Conservation (phyloP, 148 eudicot species). For the Camellia lanceoleosa region DNA sequence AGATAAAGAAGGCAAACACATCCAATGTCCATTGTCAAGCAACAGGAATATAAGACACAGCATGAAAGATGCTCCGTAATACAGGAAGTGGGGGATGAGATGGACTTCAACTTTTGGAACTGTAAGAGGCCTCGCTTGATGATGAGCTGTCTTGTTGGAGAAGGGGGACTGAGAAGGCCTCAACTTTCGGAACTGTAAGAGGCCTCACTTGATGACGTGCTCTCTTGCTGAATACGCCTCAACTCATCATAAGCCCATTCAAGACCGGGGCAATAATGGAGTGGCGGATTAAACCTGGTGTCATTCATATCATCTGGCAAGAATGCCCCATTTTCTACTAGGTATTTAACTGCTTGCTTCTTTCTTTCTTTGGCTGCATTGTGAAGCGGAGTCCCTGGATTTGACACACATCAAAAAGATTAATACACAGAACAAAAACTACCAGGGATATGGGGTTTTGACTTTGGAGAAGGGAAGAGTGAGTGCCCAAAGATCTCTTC, state of each 20-base stretch:
- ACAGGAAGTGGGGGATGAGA: neutral
- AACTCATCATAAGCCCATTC: slow-evolving; percentile 98
- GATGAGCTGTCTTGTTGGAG: slow-evolving; percentile 49
- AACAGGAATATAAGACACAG: too few species aligned
- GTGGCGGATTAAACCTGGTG: slow-evolving; percentile 87
- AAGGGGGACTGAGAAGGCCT: slow-evolving; percentile 9
- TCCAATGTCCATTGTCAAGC: too few species aligned
- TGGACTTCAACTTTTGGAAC: slow-evolving; percentile 53
- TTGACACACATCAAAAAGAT: slow-evolving; percentile 7
- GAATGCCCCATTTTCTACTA: slow-evolving; percentile 91
- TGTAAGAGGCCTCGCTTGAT: slow-evolving; percentile 53
- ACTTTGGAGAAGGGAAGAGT: neutral
- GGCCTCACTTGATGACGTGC: slow-evolving; percentile 51
- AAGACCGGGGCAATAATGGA: slow-evolving; percentile 94
- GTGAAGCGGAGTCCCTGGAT: slow-evolving; percentile 96
- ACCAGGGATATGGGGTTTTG: neutral
- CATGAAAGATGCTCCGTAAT: neutral
- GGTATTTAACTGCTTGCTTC: slow-evolving; percentile 73
- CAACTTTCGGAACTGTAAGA: slow-evolving; percentile 67
- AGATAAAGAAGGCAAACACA: too few species aligned
- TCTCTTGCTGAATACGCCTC: slow-evolving; percentile 58
- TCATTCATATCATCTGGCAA: slow-evolving; percentile 86
- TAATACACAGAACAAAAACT: neutral
- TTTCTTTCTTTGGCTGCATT: slow-evolving; percentile 88
- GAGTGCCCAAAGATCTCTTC: neutral